These are phyloP conservation scores for Lepiota subincarnata DNA, from an alignment of 768 basidiomycete genomes.

Conservation along the genomic window DNA sequence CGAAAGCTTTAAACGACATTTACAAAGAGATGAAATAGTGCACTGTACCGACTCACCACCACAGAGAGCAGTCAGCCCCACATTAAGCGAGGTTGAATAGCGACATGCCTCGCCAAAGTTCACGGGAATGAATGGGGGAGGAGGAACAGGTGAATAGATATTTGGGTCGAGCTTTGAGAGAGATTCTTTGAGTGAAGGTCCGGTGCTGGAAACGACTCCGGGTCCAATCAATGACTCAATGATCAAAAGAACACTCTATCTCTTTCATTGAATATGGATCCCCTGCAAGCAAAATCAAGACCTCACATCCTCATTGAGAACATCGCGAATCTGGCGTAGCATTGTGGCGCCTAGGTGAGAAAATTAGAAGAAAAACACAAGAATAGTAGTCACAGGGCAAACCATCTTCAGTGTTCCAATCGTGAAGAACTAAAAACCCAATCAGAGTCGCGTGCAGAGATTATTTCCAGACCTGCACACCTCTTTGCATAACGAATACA, in stretches of 20 bases:
- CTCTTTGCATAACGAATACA: conserved; percentile 36
- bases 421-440: conserved; percentile 27
- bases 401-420: conserved; percentile 34
- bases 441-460: no score
- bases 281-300: not conserved
- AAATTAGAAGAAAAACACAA: not conserved
- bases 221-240: conserved; percentile 26
- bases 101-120: conserved; percentile 32
- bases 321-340: conserved; percentile 32
- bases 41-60: conserved; percentile 21
- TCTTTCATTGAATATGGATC: not conserved
- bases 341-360: conserved; percentile 27
- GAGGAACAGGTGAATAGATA: conserved; percentile 28
- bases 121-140: conserved; percentile 16
- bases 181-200: conserved; percentile 20
- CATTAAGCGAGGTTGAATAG: conserved; percentile 32
- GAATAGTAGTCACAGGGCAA: not conserved
- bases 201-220: no score
- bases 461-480: conserved; percentile 14
- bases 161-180: conserved; percentile 24
- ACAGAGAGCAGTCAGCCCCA: conserved; percentile 31
- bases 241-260: conserved; percentile 26
- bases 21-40: no score
- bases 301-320: conserved; percentile 17
- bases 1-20: conserved; percentile 23